These are phyloP conservation scores for Mycosphaerella arachidis DNA, from an alignment of 2,329 filamentous ascomycete species.

Conservation along the genomic window DNA sequence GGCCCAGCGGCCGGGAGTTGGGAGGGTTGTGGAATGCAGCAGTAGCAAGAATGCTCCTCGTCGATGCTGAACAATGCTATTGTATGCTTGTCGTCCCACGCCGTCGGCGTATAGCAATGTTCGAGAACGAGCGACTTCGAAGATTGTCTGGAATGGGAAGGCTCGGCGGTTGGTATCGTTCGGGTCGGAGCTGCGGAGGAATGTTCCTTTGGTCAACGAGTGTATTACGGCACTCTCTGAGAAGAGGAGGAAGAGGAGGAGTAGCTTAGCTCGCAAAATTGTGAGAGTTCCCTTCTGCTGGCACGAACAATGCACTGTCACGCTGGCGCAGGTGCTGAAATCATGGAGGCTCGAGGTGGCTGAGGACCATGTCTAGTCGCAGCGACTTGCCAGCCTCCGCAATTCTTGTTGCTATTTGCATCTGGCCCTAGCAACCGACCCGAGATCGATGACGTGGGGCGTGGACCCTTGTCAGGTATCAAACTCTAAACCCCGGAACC, in stretches of 20 bases:
- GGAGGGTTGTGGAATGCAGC: slow-evolving; percentile 20
- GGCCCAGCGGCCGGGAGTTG: slow-evolving; percentile 23
- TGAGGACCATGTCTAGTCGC: neutral
- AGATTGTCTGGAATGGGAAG: neutral
- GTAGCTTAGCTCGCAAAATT: slow-evolving; percentile 1
- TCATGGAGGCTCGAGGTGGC: slow-evolving; percentile 1
- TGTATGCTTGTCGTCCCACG: neutral
- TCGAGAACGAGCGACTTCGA: neutral
- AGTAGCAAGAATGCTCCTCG: slow-evolving; percentile 10
- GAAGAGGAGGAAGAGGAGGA: neutral
- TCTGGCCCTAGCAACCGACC: neutral
- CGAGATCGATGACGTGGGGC: neutral
- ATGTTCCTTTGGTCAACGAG: slow-evolving; percentile 1
- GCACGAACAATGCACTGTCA: neutral
- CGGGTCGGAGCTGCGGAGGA: neutral
- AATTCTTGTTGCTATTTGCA: neutral
- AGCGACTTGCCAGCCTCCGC: neutral
- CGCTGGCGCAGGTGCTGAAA: neutral
- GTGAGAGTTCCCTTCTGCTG: neutral
- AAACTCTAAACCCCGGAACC: neutral
- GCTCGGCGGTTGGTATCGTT: neutral
- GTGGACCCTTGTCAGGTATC: neutral
- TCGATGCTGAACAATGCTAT: slow-evolving; percentile 3
- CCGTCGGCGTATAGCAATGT: neutral
- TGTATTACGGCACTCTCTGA: neutral